Percentiles rank a stretch among this genome's conserved stretches.
Evolutionary conservation across 805 yeast species (phyloP).

Genomic region (Candida corydali): DNA sequence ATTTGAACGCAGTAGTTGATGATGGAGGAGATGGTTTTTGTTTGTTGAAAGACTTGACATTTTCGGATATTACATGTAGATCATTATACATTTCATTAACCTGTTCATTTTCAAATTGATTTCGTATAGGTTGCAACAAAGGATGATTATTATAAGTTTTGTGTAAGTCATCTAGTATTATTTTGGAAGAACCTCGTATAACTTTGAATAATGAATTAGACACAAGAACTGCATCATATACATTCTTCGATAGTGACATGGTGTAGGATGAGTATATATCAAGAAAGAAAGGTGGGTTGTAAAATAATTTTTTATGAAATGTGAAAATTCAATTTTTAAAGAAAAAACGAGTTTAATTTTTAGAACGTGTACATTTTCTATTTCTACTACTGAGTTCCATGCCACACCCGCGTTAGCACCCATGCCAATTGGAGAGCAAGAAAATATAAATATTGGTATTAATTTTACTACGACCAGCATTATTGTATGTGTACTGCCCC

Average conservation of each 20-base stretch:
- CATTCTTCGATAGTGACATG: conserved; percentile 11
- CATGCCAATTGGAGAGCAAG: not conserved
- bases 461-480: not conserved
- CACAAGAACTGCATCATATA: conserved; percentile 21
- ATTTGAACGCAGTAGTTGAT: not conserved
- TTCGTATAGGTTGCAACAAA: conserved; percentile 16
- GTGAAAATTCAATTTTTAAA: too few relatives aligned
- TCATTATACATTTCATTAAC: conserved; percentile 22
- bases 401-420: too few relatives aligned
- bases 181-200: conserved; percentile 13
- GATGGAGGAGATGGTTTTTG: conserved; percentile 2
- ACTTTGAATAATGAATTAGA: conserved; percentile 22
- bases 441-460: too few relatives aligned
- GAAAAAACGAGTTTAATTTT: too few relatives aligned
- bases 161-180: conserved; percentile 17
- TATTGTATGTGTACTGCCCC: too few relatives aligned
- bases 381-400: too few relatives aligned
- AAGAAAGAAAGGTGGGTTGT: too few relatives aligned
- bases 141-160: conserved; percentile 19
- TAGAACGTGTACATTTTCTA: too few relatives aligned
- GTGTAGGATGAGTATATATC: too few relatives aligned
- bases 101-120: conserved; percentile 13
- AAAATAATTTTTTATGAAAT: too few relatives aligned
- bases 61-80: conserved; percentile 3
- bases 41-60: conserved; percentile 1